Conservation (phyloP, 208 protist species). For the Crithidia expoeki region DNA sequence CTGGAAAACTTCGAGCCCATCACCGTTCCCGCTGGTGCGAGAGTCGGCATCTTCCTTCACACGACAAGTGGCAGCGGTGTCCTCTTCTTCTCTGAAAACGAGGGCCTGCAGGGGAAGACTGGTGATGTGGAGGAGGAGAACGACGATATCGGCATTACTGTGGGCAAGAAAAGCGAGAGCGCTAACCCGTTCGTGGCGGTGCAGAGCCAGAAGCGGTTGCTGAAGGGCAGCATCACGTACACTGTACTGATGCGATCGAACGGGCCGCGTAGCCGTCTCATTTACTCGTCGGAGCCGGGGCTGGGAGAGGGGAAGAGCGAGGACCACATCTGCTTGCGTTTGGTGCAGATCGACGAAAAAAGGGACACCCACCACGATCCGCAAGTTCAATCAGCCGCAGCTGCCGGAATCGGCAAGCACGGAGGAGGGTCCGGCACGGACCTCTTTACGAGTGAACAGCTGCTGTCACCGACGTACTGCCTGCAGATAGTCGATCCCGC, state of each 20-base stretch:
- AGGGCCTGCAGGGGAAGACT: slow-evolving; percentile 73
- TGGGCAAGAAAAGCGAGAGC: slow-evolving; percentile 87
- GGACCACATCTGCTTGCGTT: slow-evolving; percentile 20
- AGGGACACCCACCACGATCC: background rate
- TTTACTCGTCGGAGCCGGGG: slow-evolving; percentile 45
- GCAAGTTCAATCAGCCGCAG: background rate
- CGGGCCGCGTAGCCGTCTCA: slow-evolving; percentile 62
- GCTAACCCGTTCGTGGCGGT: slow-evolving; percentile 68
- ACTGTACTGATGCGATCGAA: slow-evolving; percentile 55
- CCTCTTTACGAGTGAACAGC: slow-evolving; percentile 13
- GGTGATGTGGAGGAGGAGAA: slow-evolving; percentile 80
- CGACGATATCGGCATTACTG: slow-evolving; percentile 85
- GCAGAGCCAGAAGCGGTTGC: slow-evolving; percentile 72
- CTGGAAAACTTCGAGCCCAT: slow-evolving; percentile 79
- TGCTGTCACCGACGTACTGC: slow-evolving; percentile 1
- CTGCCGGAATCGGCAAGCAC: background rate
- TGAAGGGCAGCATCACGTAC: slow-evolving; percentile 88
- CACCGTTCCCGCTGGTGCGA: slow-evolving; percentile 61
- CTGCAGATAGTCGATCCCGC: slow-evolving; percentile 16
- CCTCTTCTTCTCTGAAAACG: slow-evolving; percentile 81
- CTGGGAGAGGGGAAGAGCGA: slow-evolving; percentile 12
- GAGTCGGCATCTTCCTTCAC: slow-evolving; percentile 81
- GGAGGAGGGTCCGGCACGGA: background rate
- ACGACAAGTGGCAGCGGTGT: slow-evolving; percentile 84
- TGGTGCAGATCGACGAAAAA: slow-evolving; percentile 19